A percentile compares a stretch with the other conserved stretches of the same genome.
phyloP scores from a whole-genome alignment of 1,284 basidiomycete species.

The Ustilago vetiveriae region DNA sequence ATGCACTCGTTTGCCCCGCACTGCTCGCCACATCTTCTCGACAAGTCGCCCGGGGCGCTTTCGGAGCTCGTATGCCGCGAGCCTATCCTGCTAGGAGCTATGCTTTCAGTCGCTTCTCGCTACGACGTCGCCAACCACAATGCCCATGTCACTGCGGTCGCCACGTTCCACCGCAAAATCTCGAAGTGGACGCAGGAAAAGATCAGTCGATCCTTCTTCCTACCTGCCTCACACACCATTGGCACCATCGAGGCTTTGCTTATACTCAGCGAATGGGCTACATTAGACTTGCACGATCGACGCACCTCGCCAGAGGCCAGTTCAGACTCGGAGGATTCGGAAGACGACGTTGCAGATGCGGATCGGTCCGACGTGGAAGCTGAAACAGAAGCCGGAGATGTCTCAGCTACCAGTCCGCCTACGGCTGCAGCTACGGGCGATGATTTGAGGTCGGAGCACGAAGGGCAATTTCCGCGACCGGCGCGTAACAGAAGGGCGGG shows the following conservation, averaged over 20 bases:
- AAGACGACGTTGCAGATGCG: conserved; percentile 16
- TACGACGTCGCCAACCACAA: conserved; percentile 49
- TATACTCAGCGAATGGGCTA: conserved; percentile 54
- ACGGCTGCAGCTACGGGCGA: conserved; percentile 19
- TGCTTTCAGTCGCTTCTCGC: conserved; percentile 53
- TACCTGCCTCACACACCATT: conserved; percentile 48
- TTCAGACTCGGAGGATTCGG: conserved; percentile 37
- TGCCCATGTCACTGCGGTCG: conserved; percentile 38
- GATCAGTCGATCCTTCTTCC: conserved; percentile 48
- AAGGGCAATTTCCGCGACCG: conserved; percentile 27
- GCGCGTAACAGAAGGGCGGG: conserved; percentile 3
- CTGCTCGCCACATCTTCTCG: conserved; percentile 45
- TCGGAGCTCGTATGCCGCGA: conserved; percentile 51
- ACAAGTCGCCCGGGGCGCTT: conserved; percentile 44
- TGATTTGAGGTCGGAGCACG: conserved; percentile 30
- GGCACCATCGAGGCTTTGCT: conserved; percentile 53
- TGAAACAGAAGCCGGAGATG: conserved; percentile 14
- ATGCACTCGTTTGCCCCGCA: conserved; percentile 54
- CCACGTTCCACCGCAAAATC: conserved; percentile 49
- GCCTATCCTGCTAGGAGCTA: conserved; percentile 49
- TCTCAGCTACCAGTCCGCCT: conserved; percentile 16
- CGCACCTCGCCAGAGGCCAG: conserved; percentile 36
- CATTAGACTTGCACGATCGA: conserved; percentile 48
- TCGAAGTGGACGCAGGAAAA: conserved; percentile 54
- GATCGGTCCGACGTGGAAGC: conserved; percentile 11